Evolutionary conservation across 1,284 basidiomycete genomes (phyloP).

Genomic region (Ustilago curta): DNA sequence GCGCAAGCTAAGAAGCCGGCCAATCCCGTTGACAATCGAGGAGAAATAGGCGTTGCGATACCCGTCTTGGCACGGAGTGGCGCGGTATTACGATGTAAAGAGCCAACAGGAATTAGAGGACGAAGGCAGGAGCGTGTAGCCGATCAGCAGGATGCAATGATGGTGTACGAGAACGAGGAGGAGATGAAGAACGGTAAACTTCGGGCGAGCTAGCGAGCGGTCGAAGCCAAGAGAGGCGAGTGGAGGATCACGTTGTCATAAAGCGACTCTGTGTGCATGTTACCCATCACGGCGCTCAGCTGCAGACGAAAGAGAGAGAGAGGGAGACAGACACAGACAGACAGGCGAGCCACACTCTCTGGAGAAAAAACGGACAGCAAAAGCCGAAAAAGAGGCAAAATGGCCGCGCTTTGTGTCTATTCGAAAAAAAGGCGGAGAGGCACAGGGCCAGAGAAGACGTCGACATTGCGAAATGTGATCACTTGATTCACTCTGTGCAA

Average conservation of each 20-base stretch:
- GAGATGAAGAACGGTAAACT: not conserved
- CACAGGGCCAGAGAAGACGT: not conserved
- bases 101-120: too few species aligned
- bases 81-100: too few species aligned
- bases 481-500: too few species aligned
- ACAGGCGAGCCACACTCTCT: too few species aligned
- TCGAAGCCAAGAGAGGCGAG: not conserved
- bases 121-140: not conserved
- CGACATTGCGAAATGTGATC: too few species aligned
- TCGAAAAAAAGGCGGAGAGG: too few species aligned
- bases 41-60: not conserved
- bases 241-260: slow-evolving; percentile 6
- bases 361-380: slow-evolving; percentile 1
- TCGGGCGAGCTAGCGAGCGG: not conserved
- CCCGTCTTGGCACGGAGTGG: slow-evolving; percentile 14
- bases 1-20: not conserved
- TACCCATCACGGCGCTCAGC: not conserved
- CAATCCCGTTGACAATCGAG: not conserved
- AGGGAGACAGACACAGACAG: too few species aligned
- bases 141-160: slow-evolving; percentile 1
- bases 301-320: too few species aligned
- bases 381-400: not conserved
- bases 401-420: too few species aligned
- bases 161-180: not conserved
- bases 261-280: not conserved